Conservation (phyloP, 2,329 filamentous ascomycete species). For the Chaetomium sp. region DNA sequence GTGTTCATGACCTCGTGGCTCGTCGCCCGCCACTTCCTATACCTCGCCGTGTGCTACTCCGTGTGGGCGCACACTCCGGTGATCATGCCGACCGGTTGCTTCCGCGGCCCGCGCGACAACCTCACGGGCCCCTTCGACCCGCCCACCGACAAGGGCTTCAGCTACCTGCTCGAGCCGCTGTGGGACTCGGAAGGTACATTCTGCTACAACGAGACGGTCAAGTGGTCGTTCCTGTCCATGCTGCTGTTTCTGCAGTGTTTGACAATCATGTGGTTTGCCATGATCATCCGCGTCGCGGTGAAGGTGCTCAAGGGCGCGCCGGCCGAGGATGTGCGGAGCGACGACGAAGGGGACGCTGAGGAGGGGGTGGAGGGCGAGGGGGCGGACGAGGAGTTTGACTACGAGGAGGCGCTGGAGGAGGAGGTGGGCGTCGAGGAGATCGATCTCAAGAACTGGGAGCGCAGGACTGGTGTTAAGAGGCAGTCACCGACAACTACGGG, state of each 20-base stretch:
- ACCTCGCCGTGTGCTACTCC: constrained; percentile 74
- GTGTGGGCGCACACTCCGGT: constrained; percentile 61
- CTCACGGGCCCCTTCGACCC: constrained; percentile 47
- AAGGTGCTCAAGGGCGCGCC: constrained; percentile 69
- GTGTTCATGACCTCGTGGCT: constrained; percentile 85
- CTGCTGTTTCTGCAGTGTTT: constrained; percentile 74
- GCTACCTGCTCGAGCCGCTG: constrained; percentile 69
- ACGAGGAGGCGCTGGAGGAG: constrained; percentile 58
- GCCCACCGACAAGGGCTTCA: constrained; percentile 44
- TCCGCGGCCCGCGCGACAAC: constrained; percentile 49
- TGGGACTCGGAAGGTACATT: constrained; percentile 63
- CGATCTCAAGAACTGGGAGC: constrained; percentile 59
- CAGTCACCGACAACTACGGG: constrained; percentile 43
- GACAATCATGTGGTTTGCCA: constrained; percentile 76
- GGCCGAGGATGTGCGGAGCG: constrained; percentile 82
- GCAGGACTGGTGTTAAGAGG: constrained; percentile 49
- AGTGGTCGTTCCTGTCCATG: constrained; percentile 68
- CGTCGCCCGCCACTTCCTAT: constrained; percentile 72
- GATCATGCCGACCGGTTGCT: constrained; percentile 65
- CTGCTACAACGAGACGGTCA: constrained; percentile 71
- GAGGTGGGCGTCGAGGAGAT: constrained; percentile 70
- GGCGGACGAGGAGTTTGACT: constrained; percentile 48
- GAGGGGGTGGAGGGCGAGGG: constrained; percentile 54
- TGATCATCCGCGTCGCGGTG: constrained; percentile 79
- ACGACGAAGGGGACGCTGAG: constrained; percentile 68